These are phyloP conservation scores for Peterozyma toletana DNA, from an alignment of 805 yeast species.

Conservation along the genomic window DNA sequence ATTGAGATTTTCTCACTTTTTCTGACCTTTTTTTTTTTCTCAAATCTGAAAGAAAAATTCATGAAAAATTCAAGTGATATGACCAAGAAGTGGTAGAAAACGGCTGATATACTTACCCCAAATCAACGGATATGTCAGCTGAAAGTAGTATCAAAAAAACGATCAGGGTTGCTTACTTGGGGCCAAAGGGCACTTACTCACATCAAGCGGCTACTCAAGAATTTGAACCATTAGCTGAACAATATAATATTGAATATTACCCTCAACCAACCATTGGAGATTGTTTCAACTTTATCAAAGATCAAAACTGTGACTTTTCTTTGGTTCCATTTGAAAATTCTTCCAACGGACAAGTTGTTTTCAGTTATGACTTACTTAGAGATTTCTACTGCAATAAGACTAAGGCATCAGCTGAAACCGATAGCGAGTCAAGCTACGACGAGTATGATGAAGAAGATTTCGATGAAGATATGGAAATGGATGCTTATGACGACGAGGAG, in stretches of 20 bases:
- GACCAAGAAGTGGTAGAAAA: too few species aligned
- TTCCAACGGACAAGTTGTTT: slow-evolving; percentile 87
- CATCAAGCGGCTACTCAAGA: slow-evolving; percentile 64
- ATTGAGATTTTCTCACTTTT: too few species aligned
- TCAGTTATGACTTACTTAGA: slow-evolving; percentile 75
- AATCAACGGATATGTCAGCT: too few species aligned
- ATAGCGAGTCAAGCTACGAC: too few species aligned
- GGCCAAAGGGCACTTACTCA: slow-evolving; percentile 91
- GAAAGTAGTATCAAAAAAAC: background rate
- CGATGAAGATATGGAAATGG: slow-evolving; percentile 2
- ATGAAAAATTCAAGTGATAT: too few species aligned
- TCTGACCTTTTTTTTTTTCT: too few species aligned
- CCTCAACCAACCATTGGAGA: slow-evolving; percentile 40
- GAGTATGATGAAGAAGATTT: background rate
- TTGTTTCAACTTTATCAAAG: slow-evolving; percentile 52
- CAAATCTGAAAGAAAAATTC: too few species aligned
- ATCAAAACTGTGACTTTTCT: slow-evolving; percentile 49
- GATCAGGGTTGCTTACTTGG: slow-evolving; percentile 63
- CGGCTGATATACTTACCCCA: too few species aligned
- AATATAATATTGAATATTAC: slow-evolving; percentile 15
- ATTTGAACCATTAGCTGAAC: slow-evolving; percentile 19
- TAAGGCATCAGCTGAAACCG: background rate
- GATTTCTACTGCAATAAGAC: slow-evolving; percentile 41
- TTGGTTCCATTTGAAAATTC: slow-evolving; percentile 92
- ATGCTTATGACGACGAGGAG: background rate